Base-by-base conservation (phyloP, 371 early-diverging fungal genomes). In the Parasitella parasitica region DNA sequence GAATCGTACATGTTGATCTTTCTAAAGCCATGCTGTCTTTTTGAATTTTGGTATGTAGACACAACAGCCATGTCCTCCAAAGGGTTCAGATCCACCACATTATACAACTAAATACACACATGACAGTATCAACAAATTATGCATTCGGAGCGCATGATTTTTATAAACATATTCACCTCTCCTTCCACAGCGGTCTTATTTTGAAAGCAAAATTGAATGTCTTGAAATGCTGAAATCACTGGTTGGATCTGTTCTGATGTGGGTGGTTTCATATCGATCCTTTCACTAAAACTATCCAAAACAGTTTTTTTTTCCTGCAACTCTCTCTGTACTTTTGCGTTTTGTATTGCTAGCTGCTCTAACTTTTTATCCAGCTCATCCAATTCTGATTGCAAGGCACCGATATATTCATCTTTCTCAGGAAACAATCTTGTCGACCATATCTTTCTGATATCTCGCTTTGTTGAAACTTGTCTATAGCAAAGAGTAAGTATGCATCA, bases 1-100 rank as follows among this genome's bases (percentile, higher is more conserved):
- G 54, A n/a, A 22, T 63, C 67, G 51, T 38, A 46, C 28, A 71
- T 27, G 26, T 66, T 66, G n/a, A 66, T 32, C 37, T 71, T 71
- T 22, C 63, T 35, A 46, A 71, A 16, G 9, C 71, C 67, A 63
- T 49, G 37, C 11, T 27, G 37, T 15, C 49, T 13, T 4, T 15
- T 52, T 13, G n/a, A 18, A 13, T n/a, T 16, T 4, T 59, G 46
- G 12, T 57, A 38, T 0, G 37, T 39, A 8, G 66, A 55, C 9
- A 71, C 30, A 26, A 66, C 55, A 9, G 50, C 54, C 35, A 53
- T 61, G 11, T 57, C 38, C 2, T 18, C 13, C 2, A 30, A 20
- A 8, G 63, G 64, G 11, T 56, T 39, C 36, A 66, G 18, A 46
- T 63, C 43, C 6, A 63, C 11, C 4, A 55, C 52, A 27, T 57